phyloP scores from a whole-genome alignment of 2,329 filamentous ascomycete genomes.

The Phaeosphaeria sp. region DNA sequence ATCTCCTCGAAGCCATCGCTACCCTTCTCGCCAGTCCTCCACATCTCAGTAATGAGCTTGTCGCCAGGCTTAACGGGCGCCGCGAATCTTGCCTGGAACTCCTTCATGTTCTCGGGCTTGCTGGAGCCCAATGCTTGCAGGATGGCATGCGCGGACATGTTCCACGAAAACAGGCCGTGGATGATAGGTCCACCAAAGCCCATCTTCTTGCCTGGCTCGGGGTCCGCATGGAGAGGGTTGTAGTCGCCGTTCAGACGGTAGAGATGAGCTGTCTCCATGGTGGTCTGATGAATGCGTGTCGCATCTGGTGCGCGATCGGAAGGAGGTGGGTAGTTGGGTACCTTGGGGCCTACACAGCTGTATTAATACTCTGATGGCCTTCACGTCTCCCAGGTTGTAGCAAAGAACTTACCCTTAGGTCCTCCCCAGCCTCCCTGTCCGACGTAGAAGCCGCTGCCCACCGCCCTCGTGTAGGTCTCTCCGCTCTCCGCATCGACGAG shows the following conservation, averaged over 20 bases:
- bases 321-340: constrained; percentile 79
- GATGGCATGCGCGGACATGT: constrained; percentile 76
- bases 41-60: constrained; percentile 81
- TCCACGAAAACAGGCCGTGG: constrained; percentile 89
- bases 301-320: constrained; percentile 74
- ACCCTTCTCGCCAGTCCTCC: constrained; percentile 74
- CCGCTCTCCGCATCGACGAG: constrained; percentile 74
- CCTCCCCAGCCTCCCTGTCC: constrained; percentile 86
- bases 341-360: constrained; percentile 63
- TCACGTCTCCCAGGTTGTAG: not conserved
- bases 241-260: constrained; percentile 86
- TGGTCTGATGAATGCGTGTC: constrained; percentile 74
- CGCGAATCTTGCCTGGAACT: constrained; percentile 89
- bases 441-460: constrained; percentile 79
- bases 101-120: constrained; percentile 80
- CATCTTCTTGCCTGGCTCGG: constrained; percentile 86
- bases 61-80: constrained; percentile 84
- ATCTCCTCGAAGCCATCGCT: constrained; percentile 77
- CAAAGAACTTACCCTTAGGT: constrained; percentile 72
- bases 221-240: constrained; percentile 89
- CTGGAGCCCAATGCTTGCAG: constrained; percentile 76
- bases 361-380: not conserved
- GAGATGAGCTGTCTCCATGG: constrained; percentile 68
- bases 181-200: constrained; percentile 89
- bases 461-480: constrained; percentile 74